These are phyloP conservation scores for Citrus trifoliata DNA, from an alignment of 345 rosid species.

Conservation along the genomic window DNA sequence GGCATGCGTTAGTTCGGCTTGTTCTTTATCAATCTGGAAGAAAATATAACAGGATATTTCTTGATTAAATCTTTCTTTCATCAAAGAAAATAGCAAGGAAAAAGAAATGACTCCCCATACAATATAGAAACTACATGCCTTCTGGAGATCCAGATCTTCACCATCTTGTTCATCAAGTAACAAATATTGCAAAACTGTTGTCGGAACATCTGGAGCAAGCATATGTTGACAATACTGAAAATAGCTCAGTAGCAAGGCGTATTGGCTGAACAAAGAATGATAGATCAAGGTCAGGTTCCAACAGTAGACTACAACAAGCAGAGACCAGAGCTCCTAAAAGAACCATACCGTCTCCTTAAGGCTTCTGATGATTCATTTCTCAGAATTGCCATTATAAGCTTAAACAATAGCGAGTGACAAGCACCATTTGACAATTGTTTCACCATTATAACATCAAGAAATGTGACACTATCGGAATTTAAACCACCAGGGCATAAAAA, in stretches of 20 bases:
- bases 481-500: slow-evolving; percentile 59
- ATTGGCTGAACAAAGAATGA: slow-evolving; percentile 55
- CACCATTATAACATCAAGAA: slow-evolving; percentile 76
- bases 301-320: slow-evolving; percentile 1
- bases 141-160: slow-evolving; percentile 82
- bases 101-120: neutral
- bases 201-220: slow-evolving; percentile 83
- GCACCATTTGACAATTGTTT: slow-evolving; percentile 92
- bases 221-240: slow-evolving; percentile 93
- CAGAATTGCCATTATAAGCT: slow-evolving; percentile 80
- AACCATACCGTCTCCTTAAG: slow-evolving; percentile 85
- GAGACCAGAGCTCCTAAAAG: slow-evolving; percentile 13
- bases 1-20: slow-evolving; percentile 76
- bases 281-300: slow-evolving; percentile 14
- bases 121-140: slow-evolving; percentile 35
- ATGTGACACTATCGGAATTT: slow-evolving; percentile 69
- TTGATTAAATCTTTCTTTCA: neutral
- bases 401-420: slow-evolving; percentile 75
- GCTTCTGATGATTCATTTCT: slow-evolving; percentile 94
- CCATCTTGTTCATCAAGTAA: slow-evolving; percentile 77
- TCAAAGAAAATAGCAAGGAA: neutral
- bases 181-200: slow-evolving; percentile 68
- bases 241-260: slow-evolving; percentile 87
- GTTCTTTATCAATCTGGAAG: slow-evolving; percentile 81
- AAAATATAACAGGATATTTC: slow-evolving; percentile 7